Percentiles rank a stretch among this genome's conserved stretches.
Conservation (phyloP, 495 filamentous ascomycete genomes). For the Aspergillus cristatus region DNA sequence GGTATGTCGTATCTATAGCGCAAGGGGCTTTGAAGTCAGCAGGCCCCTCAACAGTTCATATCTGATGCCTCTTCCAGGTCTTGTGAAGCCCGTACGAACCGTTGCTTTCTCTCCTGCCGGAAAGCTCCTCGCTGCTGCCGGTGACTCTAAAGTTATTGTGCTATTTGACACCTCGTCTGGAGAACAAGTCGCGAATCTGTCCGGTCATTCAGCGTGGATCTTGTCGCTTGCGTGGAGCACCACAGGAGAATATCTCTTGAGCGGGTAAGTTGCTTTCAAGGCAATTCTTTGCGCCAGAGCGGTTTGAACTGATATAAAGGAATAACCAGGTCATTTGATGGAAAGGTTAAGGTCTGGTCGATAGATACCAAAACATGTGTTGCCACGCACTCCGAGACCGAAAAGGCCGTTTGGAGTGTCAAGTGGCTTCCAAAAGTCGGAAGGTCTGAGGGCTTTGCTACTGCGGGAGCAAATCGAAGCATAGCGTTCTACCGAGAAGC, state of each 20-base stretch:
- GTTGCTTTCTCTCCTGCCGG: conserved; percentile 81
- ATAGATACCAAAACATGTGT: conserved; percentile 75
- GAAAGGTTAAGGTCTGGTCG: conserved; percentile 92
- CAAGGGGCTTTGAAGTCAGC: too few species aligned
- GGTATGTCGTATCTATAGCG: conserved; percentile 42
- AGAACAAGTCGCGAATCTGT: conserved; percentile 80
- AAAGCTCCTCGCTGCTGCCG: conserved; percentile 82
- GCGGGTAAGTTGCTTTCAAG: conserved; percentile 54
- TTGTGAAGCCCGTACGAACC: conserved; percentile 73
- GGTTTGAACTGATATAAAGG: too few species aligned
- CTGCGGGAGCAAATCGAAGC: conserved; percentile 69
- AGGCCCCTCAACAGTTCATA: too few species aligned
- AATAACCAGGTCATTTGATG: conserved; percentile 67
- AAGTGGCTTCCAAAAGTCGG: conserved; percentile 77
- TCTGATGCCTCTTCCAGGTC: conserved; percentile 42
- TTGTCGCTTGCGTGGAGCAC: conserved; percentile 84
- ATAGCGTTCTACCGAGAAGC: conserved; percentile 91
- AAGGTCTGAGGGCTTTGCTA: conserved; percentile 77
- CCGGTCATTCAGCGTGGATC: conserved; percentile 76
- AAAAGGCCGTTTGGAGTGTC: conserved; percentile 76
- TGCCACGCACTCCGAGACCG: conserved; percentile 85
- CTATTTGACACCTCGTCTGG: conserved; percentile 87
- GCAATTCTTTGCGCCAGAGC: too few species aligned
- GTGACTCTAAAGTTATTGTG: conserved; percentile 79
- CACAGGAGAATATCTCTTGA: conserved; percentile 88